Conservation (phyloP, 1,139 yeast genomes). For the Yamadazyma spencermartinsiae region DNA sequence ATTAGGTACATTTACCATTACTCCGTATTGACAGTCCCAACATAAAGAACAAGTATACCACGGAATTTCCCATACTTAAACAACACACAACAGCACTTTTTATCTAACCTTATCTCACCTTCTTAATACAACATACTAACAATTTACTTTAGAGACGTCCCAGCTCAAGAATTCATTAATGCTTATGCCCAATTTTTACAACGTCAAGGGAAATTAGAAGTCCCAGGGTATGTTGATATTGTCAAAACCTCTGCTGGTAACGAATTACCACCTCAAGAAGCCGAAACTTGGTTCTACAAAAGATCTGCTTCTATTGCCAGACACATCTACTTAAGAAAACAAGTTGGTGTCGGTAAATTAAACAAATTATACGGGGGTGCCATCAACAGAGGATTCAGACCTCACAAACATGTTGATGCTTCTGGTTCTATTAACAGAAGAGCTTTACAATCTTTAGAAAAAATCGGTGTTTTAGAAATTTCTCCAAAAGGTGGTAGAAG, state of each 20-base stretch:
- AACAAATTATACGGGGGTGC: conserved; percentile 99
- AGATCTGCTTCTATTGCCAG: conserved; percentile 99
- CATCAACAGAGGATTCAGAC: conserved; percentile 98
- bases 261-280: conserved; percentile 99
- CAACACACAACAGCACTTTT: background rate
- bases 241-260: conserved; percentile 99
- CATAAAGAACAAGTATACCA: background rate
- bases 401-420: conserved; percentile 98
- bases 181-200: conserved; percentile 99
- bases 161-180: conserved; percentile 99
- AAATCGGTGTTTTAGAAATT: conserved; percentile 95
- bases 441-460: conserved; percentile 97
- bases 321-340: conserved; percentile 99
- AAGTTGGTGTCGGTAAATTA: conserved; percentile 98
- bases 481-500: conserved; percentile 99
- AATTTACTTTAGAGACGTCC: conserved; percentile 80
- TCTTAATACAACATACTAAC: conserved; percentile 31
- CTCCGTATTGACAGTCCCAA: background rate
- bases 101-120: background rate
- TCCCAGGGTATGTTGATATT: conserved; percentile 99
- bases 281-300: conserved; percentile 99
- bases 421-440: conserved; percentile 99
- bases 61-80: background rate
- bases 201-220: conserved; percentile 99
- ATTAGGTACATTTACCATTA: no score